These are phyloP conservation scores for Ophiocordyceps camponoti-floridani DNA, from an alignment of 2,329 filamentous ascomycete genomes.

Conservation along the genomic window DNA sequence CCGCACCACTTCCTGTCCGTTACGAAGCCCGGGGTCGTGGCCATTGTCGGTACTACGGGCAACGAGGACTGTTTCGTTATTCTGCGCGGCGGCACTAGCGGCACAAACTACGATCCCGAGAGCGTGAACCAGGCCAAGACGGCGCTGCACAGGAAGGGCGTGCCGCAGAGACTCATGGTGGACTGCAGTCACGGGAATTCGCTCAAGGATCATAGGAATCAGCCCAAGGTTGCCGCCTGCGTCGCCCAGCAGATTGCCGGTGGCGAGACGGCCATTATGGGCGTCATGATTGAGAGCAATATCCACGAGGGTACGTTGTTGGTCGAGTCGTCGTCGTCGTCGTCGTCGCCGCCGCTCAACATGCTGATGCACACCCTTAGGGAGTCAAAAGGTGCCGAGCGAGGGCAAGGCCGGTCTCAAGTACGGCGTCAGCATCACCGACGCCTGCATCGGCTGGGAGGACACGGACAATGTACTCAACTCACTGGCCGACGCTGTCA, in stretches of 20 bases:
- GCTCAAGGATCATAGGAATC: constrained; percentile 90
- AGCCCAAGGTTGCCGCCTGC: constrained; percentile 74
- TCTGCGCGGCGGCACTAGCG: constrained; percentile 76
- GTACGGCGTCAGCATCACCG: constrained; percentile 92
- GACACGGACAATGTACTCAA: constrained; percentile 70
- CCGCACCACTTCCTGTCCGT: constrained; percentile 95
- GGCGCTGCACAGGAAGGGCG: constrained; percentile 54
- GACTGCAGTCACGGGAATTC: constrained; percentile 98
- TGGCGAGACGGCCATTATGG: constrained; percentile 79
- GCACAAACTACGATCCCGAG: constrained; percentile 81
- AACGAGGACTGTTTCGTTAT: constrained; percentile 98
- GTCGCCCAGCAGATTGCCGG: constrained; percentile 70
- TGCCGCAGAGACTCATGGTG: constrained; percentile 74
- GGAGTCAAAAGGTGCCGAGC: constrained; percentile 77
- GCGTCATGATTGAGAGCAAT: constrained; percentile 97
- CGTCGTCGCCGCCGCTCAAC: background rate
- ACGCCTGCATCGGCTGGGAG: constrained; percentile 91
- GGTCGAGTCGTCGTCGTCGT: too few species aligned
- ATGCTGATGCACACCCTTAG: constrained; percentile 18
- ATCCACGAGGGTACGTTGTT: constrained; percentile 62
- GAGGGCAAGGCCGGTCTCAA: constrained; percentile 74
- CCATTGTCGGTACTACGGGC: constrained; percentile 83
- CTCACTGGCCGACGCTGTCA: constrained; percentile 59
- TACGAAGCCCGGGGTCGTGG: constrained; percentile 87
- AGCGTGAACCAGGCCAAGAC: constrained; percentile 74